Base-by-base conservation (phyloP, 2,329 filamentous ascomycete species). In the Phoma sp. region DNA sequence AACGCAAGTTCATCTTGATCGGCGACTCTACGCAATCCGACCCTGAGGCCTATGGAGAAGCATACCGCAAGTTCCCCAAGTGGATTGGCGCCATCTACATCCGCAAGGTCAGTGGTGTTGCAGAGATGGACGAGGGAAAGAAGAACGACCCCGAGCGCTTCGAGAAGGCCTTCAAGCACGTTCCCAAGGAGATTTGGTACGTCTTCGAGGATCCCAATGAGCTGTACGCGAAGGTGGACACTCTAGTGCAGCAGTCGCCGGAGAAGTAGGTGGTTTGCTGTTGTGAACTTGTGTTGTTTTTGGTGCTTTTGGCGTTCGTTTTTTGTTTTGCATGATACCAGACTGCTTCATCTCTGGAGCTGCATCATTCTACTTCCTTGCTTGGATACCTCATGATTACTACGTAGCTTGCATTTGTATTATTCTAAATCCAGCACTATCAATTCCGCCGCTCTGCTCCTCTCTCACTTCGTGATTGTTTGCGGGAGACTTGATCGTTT, bases 1-100 rank as follows among this genome's bases (percentile, higher is more conserved):
- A 83, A 63, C 82, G 90, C 56, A 90, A 88, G 65, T 88, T 96
- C 77, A 85, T 98, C 58, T 88, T 88, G 62, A 87, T 98, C 60
- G 93, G 93, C 1, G 93, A 98, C 75, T 93, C 89, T 32, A 97
- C 93, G 0, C 93, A 97, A 75, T 89, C 86, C 21, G 93, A 98
- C 65, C 93, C 93, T 0, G 93, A 98, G 72, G 86, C 91, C 0
- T 98, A 97, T 69, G 93, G 88, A 23, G 87, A 93, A 62, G 86
- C 91, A 75, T 92, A 83, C 74, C 73, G 86, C 46, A 81, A 82
- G 42, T 84, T 87, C 58, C 87, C 88, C 0, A 85, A 83, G 6
- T 97, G 92, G 91, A 85, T 97, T 57, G 85, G 85, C 57, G 83
- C 90, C 11, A 95, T 98, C 39, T 88, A 91, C 60, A 96, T 97